A percentile compares a stretch with the other conserved stretches of the same genome.
These are phyloP conservation scores for Alternaria burnsii DNA, from an alignment of 2,329 filamentous ascomycete species.

Conservation along the genomic window DNA sequence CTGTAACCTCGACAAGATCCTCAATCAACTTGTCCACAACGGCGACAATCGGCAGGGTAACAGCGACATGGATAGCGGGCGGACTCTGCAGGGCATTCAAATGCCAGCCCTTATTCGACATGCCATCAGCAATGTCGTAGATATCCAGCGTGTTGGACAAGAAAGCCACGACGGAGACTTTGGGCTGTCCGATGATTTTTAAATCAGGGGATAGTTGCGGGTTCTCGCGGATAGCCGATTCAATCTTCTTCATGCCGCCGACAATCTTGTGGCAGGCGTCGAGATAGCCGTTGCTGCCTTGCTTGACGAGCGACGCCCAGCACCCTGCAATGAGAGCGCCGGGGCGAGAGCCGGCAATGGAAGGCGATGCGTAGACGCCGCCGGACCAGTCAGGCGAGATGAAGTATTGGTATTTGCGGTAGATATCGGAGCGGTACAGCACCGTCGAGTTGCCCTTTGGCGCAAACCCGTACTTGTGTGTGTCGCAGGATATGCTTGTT, in stretches of 20 bases:
- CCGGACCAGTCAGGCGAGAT: constrained; percentile 94
- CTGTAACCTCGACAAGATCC: constrained; percentile 69
- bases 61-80: constrained; percentile 90
- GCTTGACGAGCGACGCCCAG: constrained; percentile 90
- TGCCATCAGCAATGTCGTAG: constrained; percentile 92
- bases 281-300: constrained; percentile 88
- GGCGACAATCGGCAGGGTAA: constrained; percentile 84
- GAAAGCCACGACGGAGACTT: constrained; percentile 92
- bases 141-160: constrained; percentile 83
- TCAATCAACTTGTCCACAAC: constrained; percentile 80
- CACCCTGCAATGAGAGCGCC: constrained; percentile 94
- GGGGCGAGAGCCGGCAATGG: constrained; percentile 88
- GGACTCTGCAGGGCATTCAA: constrained; percentile 92
- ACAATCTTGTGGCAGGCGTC: constrained; percentile 89
- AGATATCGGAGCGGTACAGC: constrained; percentile 81
- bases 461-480: constrained; percentile 98
- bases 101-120: constrained; percentile 89
- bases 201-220: constrained; percentile 76
- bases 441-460: constrained; percentile 96
- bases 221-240: constrained; percentile 73
- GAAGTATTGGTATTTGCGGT: constrained; percentile 94
- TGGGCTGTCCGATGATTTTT: constrained; percentile 80
- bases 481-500: constrained; percentile 94
- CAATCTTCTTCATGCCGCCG: constrained; percentile 83
- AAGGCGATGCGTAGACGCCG: constrained; percentile 93